Conservation (phyloP, 139 green algal genomes). For the Haematococcus lacustris region DNA sequence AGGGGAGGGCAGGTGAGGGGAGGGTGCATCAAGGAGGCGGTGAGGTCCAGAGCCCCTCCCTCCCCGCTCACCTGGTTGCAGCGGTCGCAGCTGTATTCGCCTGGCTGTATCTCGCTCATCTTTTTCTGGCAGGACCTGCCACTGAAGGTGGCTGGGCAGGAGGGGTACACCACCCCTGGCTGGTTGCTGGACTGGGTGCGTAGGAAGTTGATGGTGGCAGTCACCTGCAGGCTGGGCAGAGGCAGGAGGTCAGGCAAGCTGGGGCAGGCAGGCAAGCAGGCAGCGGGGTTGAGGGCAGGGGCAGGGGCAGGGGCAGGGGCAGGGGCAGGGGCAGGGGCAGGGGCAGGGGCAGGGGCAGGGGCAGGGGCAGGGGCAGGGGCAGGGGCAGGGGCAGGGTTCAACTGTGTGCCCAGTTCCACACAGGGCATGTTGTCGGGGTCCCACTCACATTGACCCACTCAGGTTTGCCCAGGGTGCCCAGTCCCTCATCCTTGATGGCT, state of each 20-base stretch:
- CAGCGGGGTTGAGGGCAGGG: no score
- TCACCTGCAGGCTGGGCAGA: slow-evolving; percentile 20
- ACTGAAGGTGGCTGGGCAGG: slow-evolving; percentile 49
- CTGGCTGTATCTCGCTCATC: slow-evolving; percentile 30
- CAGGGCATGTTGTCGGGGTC: no score
- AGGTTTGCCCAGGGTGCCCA: slow-evolving; percentile 54
- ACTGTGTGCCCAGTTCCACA: background rate
- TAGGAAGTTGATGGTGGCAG: slow-evolving; percentile 41
- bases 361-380: no score
- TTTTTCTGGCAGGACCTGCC: slow-evolving; percentile 75
- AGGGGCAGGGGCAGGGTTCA: no score
- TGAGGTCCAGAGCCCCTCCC: no score
- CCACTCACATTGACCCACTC: slow-evolving; percentile 61
- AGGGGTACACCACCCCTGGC: slow-evolving; percentile 43
- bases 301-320: no score
- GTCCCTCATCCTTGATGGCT: slow-evolving; percentile 73
- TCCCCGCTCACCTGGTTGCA: slow-evolving; percentile 6
- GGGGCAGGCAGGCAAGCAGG: no score
- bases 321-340: no score
- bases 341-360: no score
- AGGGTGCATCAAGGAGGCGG: no score
- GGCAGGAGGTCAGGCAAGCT: no score
- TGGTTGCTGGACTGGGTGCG: slow-evolving; percentile 26
- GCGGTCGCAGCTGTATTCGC: slow-evolving; percentile 26
- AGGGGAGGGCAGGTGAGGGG: no score